Evolutionary conservation across 192 early-diverging fungal genomes (phyloP), one percentile per base, ranked within the genome.

Genomic region (Umbelopsis isabellina): DNA sequence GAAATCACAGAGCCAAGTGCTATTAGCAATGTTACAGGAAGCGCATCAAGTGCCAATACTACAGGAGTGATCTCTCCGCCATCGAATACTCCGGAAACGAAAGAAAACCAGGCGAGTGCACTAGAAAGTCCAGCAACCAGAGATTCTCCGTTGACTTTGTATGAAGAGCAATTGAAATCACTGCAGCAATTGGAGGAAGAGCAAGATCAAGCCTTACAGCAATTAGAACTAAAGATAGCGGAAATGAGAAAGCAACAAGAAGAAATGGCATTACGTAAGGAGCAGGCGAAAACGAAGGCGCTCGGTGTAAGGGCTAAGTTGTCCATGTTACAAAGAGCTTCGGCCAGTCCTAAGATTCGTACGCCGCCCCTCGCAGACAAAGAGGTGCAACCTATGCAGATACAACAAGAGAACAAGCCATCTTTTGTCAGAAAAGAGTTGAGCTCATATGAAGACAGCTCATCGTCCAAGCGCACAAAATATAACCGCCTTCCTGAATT

Each of bases 161-260:
- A 61, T n/a, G 55, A 61, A 4, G 55, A 33, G 30, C 55, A 61
- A 30, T n/a, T 61, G 15, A 61, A 61, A 25, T 61, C 55, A 13
- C 27, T 61, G 4, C 55, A 61, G 27, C 27, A 61, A 30, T 4
- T 61, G 12, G 55, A 35, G 30, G 30, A 35, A n/a, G 55, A 61
- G 7, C 55, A 61, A 61, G 55, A 61, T 18, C 27, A 35, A 35
- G 55, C 55, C 15, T 25, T 61, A 11, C 5, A 13, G 21, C 11
- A 25, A 7, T 35, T 61, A 35, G 55, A 61, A 61, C 15, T 25
- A 25, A 61, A 61, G 55, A 61, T 61, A 6, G 27, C 27, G 25
- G 55, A 37, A 25, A 61, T 61, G 55, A 61, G 30, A 16, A 61
- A 61, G 27, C 55, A 61, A 35, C 55, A 61, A 30, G 55, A 61